A percentile compares a stretch with the other conserved stretches of the same genome.
Evolutionary conservation across 306 rosid species (phyloP).

Genomic region (Cucurbita pepo): DNA sequence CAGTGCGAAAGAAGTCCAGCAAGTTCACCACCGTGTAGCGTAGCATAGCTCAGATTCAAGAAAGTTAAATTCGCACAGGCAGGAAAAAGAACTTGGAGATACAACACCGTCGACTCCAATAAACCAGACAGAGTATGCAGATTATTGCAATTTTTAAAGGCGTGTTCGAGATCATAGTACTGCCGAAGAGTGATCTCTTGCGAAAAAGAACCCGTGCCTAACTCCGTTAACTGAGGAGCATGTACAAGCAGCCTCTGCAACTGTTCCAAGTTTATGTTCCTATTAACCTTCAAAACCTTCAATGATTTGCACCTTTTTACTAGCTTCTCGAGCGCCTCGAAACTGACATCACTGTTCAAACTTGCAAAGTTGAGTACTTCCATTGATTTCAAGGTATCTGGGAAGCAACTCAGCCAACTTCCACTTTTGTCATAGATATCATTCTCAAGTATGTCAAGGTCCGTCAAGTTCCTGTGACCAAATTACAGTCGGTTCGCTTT

Average conservation of each 20-base stretch:
- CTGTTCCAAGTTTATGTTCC: slow-evolving; percentile 42
- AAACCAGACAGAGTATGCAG: slow-evolving; percentile 67
- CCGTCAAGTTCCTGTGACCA: slow-evolving; percentile 54
- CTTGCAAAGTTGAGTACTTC: slow-evolving; percentile 59
- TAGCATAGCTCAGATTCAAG: slow-evolving; percentile 62
- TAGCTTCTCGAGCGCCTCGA: slow-evolving; percentile 64
- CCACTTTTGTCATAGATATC: slow-evolving; percentile 58
- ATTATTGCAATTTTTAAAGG: slow-evolving; percentile 42
- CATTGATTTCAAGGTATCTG: slow-evolving; percentile 59
- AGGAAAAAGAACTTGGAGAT: slow-evolving; percentile 53
- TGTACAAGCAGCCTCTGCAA: slow-evolving; percentile 35
- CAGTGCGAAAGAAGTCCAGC: slow-evolving; percentile 53
- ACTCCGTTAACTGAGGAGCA: slow-evolving; percentile 50
- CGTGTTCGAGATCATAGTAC: slow-evolving; percentile 39
- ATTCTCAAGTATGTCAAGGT: slow-evolving; percentile 71
- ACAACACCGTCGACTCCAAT: slow-evolving; percentile 33
- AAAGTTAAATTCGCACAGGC: slow-evolving; percentile 49
- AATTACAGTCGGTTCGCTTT: slow-evolving; percentile 8
- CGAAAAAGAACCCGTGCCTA: slow-evolving; percentile 56
- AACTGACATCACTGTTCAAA: slow-evolving; percentile 36
- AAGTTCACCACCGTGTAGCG: slow-evolving; percentile 39
- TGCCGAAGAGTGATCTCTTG: slow-evolving; percentile 43
- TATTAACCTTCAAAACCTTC: slow-evolving; percentile 56
- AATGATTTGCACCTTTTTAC: slow-evolving; percentile 57
- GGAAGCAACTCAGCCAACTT: slow-evolving; percentile 73